These are phyloP conservation scores for Punica granatum DNA, from an alignment of 345 rosid genomes.

Conservation along the genomic window DNA sequence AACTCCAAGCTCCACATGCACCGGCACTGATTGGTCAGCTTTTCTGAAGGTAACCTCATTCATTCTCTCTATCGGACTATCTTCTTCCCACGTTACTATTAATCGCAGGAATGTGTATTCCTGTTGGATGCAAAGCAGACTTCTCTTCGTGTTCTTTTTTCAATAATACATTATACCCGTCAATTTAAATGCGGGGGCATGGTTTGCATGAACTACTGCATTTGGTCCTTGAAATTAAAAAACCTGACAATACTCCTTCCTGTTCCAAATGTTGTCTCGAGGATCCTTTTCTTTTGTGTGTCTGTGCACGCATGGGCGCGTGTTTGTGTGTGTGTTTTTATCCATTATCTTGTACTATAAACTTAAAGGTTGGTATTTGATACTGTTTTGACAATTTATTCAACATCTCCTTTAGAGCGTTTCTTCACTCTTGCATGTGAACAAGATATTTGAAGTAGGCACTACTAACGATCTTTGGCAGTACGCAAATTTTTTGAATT, in stretches of 20 bases:
- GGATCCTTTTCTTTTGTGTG: no score
- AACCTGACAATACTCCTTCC: no score
- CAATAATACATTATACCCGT: neutral
- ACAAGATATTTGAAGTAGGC: conserved; percentile 83
- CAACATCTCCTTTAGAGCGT: conserved; percentile 41
- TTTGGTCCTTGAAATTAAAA: neutral
- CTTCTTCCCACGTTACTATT: neutral
- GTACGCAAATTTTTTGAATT: conserved; percentile 53
- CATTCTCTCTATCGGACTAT: conserved; percentile 8
- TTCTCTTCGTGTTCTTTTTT: neutral
- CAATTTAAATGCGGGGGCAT: neutral
- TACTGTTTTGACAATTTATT: neutral
- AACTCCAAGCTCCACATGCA: conserved; percentile 73
- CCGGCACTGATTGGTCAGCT: conserved; percentile 75
- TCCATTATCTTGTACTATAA: neutral
- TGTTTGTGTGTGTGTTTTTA: no score
- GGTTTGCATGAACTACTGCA: neutral
- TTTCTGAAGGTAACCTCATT: conserved; percentile 62
- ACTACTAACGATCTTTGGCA: conserved; percentile 58
- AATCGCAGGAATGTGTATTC: neutral
- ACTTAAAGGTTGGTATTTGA: neutral
- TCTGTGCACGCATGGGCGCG: no score
- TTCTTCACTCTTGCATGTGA: conserved; percentile 73
- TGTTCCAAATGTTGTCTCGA: no score
- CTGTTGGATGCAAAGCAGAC: neutral